phyloP scores from a whole-genome alignment of 1,139 yeast species.

The Pichia sp. region DNA sequence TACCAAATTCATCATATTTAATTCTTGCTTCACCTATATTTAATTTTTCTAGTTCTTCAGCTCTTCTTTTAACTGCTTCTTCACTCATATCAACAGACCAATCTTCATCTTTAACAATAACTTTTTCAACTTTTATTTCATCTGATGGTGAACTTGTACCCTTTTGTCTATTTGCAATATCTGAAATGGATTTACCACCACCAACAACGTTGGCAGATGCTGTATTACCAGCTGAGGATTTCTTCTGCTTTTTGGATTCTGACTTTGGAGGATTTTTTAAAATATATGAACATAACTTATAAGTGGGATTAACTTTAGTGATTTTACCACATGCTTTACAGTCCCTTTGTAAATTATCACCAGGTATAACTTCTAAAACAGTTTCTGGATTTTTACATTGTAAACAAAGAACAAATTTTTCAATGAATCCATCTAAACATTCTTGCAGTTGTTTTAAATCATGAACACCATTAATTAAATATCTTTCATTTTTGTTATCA shows the following conservation, averaged over 20 bases:
- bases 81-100: slow-evolving; percentile 99
- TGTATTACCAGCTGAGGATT: slow-evolving; percentile 60
- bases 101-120: slow-evolving; percentile 75
- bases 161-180: slow-evolving; percentile 59
- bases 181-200: slow-evolving; percentile 76
- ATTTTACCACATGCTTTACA: slow-evolving; percentile 98
- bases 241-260: slow-evolving; percentile 53
- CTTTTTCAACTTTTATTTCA: slow-evolving; percentile 55
- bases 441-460: slow-evolving; percentile 89
- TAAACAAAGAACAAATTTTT: slow-evolving; percentile 87
- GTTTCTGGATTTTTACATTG: slow-evolving; percentile 98
- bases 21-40: slow-evolving; percentile 34
- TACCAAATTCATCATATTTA: slow-evolving; percentile 73
- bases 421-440: slow-evolving; percentile 87
- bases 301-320: slow-evolving; percentile 77
- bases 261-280: slow-evolving; percentile 86
- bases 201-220: slow-evolving; percentile 90
- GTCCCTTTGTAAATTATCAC: slow-evolving; percentile 75
- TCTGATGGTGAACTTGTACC: slow-evolving; percentile 40
- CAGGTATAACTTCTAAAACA: slow-evolving; percentile 74
- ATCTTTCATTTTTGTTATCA: slow-evolving; percentile 76
- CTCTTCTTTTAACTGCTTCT: slow-evolving; percentile 93
- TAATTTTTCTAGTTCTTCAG: slow-evolving; percentile 66
- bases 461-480: slow-evolving; percentile 91
- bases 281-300: slow-evolving; percentile 79